Conservation (phyloP, 2,329 filamentous ascomycete genomes). For the Fusarium sp. region DNA sequence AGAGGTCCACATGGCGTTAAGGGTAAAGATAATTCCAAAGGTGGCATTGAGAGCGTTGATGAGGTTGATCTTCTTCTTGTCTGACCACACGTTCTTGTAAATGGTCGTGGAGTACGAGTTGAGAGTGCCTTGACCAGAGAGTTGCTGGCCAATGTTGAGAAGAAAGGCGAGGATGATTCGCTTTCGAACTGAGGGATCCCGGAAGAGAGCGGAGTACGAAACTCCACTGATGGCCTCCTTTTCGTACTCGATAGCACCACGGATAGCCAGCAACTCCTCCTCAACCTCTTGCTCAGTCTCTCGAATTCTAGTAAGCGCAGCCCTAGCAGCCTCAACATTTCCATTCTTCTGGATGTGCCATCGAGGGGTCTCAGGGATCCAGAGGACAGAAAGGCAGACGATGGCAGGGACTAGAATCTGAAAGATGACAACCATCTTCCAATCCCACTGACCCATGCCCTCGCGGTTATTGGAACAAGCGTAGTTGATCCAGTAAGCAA, state of each 20-base stretch:
- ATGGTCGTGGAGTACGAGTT: conserved; percentile 77
- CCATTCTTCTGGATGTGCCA: conserved; percentile 72
- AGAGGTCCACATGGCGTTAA: conserved; percentile 79
- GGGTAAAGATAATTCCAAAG: conserved; percentile 76
- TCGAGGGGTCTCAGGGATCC: conserved; percentile 73
- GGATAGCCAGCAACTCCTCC: conserved; percentile 71
- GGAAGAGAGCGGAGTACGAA: conserved; percentile 72
- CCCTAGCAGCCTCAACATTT: conserved; percentile 67
- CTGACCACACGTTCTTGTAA: conserved; percentile 74
- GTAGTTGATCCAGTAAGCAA: conserved; percentile 65
- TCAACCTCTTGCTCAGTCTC: conserved; percentile 72
- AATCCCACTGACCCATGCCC: conserved; percentile 74
- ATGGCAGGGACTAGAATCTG: conserved; percentile 72
- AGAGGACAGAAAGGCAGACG: conserved; percentile 70
- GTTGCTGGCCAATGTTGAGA: conserved; percentile 75
- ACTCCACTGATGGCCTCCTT: conserved; percentile 71
- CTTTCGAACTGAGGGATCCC: conserved; percentile 73
- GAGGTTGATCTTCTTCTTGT: conserved; percentile 68
- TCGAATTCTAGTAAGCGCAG: conserved; percentile 65
- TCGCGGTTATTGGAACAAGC: conserved; percentile 65
- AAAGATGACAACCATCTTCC: conserved; percentile 77
- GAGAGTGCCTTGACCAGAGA: conserved; percentile 76
- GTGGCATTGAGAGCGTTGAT: conserved; percentile 80
- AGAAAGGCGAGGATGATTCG: conserved; percentile 71
- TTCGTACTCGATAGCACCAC: conserved; percentile 75